A percentile compares a stretch with the other conserved stretches of the same genome.
Conservation (phyloP, 164 flowering plant genomes). For the Pachysandra terminalis region DNA sequence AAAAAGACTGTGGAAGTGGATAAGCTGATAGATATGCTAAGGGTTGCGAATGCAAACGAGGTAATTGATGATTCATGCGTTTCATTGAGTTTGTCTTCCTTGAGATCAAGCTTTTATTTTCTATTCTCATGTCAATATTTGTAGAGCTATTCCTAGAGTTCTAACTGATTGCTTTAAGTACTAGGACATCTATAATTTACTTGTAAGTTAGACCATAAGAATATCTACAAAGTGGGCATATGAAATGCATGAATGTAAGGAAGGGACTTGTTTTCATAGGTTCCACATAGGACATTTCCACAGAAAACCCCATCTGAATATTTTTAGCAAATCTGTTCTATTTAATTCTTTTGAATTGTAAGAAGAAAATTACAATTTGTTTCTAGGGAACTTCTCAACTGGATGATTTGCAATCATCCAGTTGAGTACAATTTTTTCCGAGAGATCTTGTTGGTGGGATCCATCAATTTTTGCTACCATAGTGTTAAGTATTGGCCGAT, state of each 20-base stretch:
- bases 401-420: background rate
- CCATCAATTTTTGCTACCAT: background rate
- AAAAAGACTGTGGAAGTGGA: constrained; percentile 84
- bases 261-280: too few relatives aligned
- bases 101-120: background rate
- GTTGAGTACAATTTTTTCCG: background rate
- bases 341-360: background rate
- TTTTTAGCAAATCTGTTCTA: background rate
- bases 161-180: background rate
- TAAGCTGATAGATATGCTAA: constrained; percentile 68
- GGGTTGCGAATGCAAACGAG: constrained; percentile 68
- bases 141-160: background rate
- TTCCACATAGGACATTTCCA: too few relatives aligned
- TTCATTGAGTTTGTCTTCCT: constrained; percentile 3
- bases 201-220: background rate
- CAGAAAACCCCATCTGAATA: too few relatives aligned
- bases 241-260: too few relatives aligned
- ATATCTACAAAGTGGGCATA: background rate
- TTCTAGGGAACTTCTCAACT: background rate
- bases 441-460: background rate
- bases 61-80: constrained; percentile 31
- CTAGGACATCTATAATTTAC: background rate
- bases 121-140: background rate
- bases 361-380: background rate
- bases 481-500: too few relatives aligned